Base-by-base conservation (phyloP, 176 grass and related monocot genomes). In the Oryza glaberrima region DNA sequence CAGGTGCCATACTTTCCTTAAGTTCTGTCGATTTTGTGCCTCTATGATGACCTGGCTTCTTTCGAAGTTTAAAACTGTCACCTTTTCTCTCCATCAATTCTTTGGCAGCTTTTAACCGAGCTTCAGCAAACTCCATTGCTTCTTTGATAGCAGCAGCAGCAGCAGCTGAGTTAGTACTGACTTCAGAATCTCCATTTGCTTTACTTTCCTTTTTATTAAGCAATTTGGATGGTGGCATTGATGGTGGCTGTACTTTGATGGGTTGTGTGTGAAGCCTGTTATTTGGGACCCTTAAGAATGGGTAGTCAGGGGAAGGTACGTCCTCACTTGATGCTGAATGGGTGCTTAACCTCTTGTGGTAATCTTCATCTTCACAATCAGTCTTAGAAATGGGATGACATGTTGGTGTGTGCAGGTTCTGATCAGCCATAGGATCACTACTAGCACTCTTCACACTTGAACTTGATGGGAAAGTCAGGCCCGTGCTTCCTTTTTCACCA, bases 121-220 rank as follows among this genome's bases (percentile, higher is more conserved):
- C 93, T 89, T 91, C 86, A 88, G 96, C 93, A 84, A 96, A 90
- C 82, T 94, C 88, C 96, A 99, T 96, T 66, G 93, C 96, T 88
- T 99, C 91, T 86, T 92, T 94, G 64, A 99, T 94, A 77, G 91
- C 94, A 77, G 82, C 71, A 69, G 90, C 83, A 69, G 90, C 88
- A 77, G 93, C 88, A 74, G 79, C 88, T 72, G 94, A 90, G 71
- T 82, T 94, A 83, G 75, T 86, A 77, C 94, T 90, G 70, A 91
- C 47, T 80, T 88, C 84, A 70, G 90, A 88, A 85, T 92, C 67
- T 54, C 46, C 79, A 46, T 86, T 83, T 75, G 34, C 70, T 67
- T 61, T 84, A 43, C 30, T 78, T 84, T 76, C 86, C 44, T 63
- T 70, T 49, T 88, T 91, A 38, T 87, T 87, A 80, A 84, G 73